Percentiles rank a stretch among this genome's conserved stretches.
Conservation (phyloP, 352 stramenopile genomes). For the Globisporangium alternatum region DNA sequence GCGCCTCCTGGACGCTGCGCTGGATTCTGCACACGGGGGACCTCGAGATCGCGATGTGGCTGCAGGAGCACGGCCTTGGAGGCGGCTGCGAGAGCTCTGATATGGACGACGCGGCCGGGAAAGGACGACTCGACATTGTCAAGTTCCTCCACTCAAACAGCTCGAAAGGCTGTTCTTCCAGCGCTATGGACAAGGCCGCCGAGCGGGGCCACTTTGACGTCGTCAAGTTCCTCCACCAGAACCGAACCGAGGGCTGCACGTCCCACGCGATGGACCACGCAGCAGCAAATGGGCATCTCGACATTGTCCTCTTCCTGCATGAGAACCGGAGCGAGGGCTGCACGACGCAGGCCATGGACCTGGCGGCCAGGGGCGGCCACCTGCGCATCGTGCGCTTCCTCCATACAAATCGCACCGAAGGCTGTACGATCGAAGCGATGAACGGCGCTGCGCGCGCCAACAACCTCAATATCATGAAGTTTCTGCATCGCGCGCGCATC, state of each 20-base stretch:
- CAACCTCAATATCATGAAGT: constrained; percentile 17
- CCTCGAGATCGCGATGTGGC: constrained; percentile 11
- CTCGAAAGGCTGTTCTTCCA: constrained; percentile 15
- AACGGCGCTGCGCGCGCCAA: constrained; percentile 15
- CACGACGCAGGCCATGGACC: constrained; percentile 29
- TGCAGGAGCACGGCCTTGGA: constrained; percentile 7
- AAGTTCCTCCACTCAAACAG: constrained; percentile 21
- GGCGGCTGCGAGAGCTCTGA: constrained; percentile 11
- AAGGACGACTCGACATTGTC: constrained; percentile 26
- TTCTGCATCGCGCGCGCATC: constrained; percentile 9
- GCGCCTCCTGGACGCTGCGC: constrained; percentile 16
- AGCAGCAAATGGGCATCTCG: constrained; percentile 23
- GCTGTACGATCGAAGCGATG: constrained; percentile 23
- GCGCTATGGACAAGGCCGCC: constrained; percentile 34
- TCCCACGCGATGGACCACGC: constrained; percentile 29
- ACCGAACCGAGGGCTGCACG: constrained; percentile 30
- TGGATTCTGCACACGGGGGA: constrained; percentile 17
- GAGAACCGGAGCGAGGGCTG: constrained; percentile 29
- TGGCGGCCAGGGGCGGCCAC: constrained; percentile 21
- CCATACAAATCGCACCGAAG: constrained; percentile 21
- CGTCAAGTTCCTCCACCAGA: constrained; percentile 26
- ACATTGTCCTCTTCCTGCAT: constrained; percentile 27
- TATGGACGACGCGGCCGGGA: constrained; percentile 27
- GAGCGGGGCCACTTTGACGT: constrained; percentile 28
- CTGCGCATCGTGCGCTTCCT: constrained; percentile 29